These are phyloP conservation scores for Chrysanthemum seticuspe DNA, from an alignment of 129 eudicot species.

Conservation along the genomic window DNA sequence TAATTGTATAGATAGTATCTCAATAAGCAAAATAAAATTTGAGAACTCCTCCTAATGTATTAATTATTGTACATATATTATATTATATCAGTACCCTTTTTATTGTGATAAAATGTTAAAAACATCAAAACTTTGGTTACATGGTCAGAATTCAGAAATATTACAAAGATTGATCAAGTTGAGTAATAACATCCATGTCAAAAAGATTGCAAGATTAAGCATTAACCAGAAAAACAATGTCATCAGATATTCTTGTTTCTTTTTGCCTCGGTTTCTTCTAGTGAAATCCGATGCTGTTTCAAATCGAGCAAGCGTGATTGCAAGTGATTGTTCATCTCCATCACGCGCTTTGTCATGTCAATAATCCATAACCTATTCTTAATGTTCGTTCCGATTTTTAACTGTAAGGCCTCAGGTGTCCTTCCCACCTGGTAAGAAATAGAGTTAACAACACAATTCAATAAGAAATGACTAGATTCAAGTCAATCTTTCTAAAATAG, in stretches of 20 bases:
- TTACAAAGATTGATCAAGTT: background rate
- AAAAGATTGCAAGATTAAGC: background rate
- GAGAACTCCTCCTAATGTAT: background rate
- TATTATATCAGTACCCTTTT: background rate
- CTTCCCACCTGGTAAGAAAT: conserved; percentile 24
- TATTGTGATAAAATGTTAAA: background rate
- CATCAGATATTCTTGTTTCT: conserved; percentile 19
- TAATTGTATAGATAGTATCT: conserved; percentile 16
- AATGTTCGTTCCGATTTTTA: conserved; percentile 32
- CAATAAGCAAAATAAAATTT: conserved; percentile 15
- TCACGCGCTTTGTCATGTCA: conserved; percentile 44
- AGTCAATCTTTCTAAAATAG: background rate
- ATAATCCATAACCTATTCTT: conserved; percentile 28
- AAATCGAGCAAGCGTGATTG: conserved; percentile 35
- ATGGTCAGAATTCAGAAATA: too few species aligned
- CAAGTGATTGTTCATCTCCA: conserved; percentile 39
- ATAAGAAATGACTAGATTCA: background rate
- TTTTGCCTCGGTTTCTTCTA: conserved; percentile 18
- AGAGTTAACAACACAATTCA: background rate
- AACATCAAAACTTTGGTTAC: background rate
- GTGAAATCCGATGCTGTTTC: conserved; percentile 25
- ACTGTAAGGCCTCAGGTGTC: conserved; percentile 45
- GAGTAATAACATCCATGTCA: background rate
- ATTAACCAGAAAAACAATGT: background rate
- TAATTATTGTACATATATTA: conserved; percentile 11